Evolutionary conservation across 768 basidiomycete species (phyloP).

Genomic region (Suillus subaureus): DNA sequence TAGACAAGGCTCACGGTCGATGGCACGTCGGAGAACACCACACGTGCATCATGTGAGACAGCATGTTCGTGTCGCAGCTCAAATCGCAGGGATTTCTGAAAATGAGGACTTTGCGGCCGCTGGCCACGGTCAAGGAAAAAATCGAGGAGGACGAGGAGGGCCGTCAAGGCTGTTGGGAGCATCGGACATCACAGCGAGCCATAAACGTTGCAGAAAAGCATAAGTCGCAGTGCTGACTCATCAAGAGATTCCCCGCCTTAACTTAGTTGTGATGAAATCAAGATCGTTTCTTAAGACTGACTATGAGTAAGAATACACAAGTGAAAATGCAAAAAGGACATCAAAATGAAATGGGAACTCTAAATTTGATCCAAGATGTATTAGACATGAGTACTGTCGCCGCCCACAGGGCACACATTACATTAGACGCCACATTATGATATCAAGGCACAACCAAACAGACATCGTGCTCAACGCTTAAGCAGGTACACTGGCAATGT

Average conservation of each 20-base stretch:
- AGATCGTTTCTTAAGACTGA: neutral
- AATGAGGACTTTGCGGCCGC: slow-evolving; percentile 2
- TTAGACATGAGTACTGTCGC: slow-evolving; percentile 1
- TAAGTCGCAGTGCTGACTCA: slow-evolving; percentile 17
- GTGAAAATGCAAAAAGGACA: neutral
- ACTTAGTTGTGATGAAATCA: no score
- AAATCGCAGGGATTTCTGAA: slow-evolving; percentile 39
- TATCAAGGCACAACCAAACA: slow-evolving; percentile 3
- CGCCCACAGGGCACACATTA: slow-evolving; percentile 5
- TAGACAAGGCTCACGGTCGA: slow-evolving; percentile 15
- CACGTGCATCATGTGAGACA: slow-evolving; percentile 45
- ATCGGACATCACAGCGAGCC: slow-evolving; percentile 23
- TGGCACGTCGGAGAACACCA: slow-evolving; percentile 57
- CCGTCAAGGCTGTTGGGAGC: slow-evolving; percentile 48
- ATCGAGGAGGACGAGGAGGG: slow-evolving; percentile 45
- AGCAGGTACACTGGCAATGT: slow-evolving; percentile 16
- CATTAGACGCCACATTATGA: slow-evolving; percentile 3
- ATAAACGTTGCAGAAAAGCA: slow-evolving; percentile 11
- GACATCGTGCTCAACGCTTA: slow-evolving; percentile 22
- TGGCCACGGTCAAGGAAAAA: slow-evolving; percentile 18
- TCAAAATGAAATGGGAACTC: neutral
- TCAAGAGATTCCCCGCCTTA: neutral
- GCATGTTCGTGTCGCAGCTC: slow-evolving; percentile 67
- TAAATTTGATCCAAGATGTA: neutral
- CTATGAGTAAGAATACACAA: slow-evolving; percentile 6